These are phyloP conservation scores for Solanum aculeatissimum DNA, from an alignment of 305 asterid species.

Conservation along the genomic window DNA sequence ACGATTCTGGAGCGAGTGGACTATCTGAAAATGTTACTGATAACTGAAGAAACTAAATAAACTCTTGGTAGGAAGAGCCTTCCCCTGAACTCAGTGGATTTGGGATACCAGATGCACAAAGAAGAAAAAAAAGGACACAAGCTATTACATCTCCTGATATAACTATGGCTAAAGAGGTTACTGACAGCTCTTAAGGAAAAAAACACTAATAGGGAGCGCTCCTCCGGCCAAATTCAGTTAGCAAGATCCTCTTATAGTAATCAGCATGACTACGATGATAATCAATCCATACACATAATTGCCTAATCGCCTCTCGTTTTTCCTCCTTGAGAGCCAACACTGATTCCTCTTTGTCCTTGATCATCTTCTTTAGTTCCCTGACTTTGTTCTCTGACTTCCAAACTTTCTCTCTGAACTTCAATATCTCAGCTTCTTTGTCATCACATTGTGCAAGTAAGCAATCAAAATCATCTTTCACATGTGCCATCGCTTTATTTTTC, in stretches of 20 bases:
- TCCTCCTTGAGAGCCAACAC: slow-evolving; percentile 54
- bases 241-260: slow-evolving; percentile 46
- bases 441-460: slow-evolving; percentile 41
- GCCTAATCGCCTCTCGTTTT: slow-evolving; percentile 88
- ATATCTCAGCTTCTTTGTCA: slow-evolving; percentile 67
- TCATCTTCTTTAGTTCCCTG: slow-evolving; percentile 55
- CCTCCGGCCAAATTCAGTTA: slow-evolving; percentile 26
- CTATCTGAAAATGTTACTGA: neutral
- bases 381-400: slow-evolving; percentile 57
- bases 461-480: slow-evolving; percentile 40
- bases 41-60: neutral
- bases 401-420: slow-evolving; percentile 44
- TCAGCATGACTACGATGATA: slow-evolving; percentile 68
- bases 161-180: neutral
- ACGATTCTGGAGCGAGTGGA: neutral
- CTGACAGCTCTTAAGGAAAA: neutral
- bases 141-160: neutral
- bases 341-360: slow-evolving; percentile 51
- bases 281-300: slow-evolving; percentile 83
- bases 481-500: slow-evolving; percentile 32
- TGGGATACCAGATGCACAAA: neutral
- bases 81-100: neutral
- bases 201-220: slow-evolving; percentile 1
- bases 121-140: neutral
- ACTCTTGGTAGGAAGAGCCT: neutral